Evolutionary conservation across 2,329 filamentous ascomycete species (phyloP).

Genomic region (Diplodia sapinea): DNA sequence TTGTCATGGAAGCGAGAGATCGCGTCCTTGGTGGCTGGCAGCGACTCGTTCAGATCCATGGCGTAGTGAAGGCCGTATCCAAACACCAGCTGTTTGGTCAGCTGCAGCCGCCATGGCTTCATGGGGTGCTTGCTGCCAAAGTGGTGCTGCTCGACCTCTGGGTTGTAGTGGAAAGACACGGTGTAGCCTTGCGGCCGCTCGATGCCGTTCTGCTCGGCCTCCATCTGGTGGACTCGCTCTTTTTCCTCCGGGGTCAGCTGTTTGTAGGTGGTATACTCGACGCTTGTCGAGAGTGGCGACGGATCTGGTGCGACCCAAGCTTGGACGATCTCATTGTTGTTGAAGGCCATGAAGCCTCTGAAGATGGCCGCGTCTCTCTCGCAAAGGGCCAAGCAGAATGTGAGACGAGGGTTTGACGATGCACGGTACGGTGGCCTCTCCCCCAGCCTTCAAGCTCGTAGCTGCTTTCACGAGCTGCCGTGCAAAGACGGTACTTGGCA

Average conservation of each 20-base stretch:
- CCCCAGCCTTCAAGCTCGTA: background rate
- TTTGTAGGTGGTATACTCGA: conserved; percentile 28
- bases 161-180: conserved; percentile 95
- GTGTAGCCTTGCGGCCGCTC: conserved; percentile 82
- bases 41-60: conserved; percentile 91
- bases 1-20: conserved; percentile 83
- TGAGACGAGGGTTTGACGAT: background rate
- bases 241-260: conserved; percentile 27
- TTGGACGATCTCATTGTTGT: conserved; percentile 31
- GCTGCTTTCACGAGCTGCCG: background rate
- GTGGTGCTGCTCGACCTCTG: conserved; percentile 93
- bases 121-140: conserved; percentile 97
- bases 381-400: background rate
- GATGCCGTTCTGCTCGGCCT: conserved; percentile 70
- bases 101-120: conserved; percentile 96
- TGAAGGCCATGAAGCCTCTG: conserved; percentile 27
- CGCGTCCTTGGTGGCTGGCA: conserved; percentile 85
- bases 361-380: background rate
- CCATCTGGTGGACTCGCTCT: conserved; percentile 55
- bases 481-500: conserved; percentile 10
- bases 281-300: conserved; percentile 21
- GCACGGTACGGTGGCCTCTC: background rate
- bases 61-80: conserved; percentile 95
- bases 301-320: conserved; percentile 27
- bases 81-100: conserved; percentile 93